Percentiles rank a stretch among this genome's conserved stretches.
These are phyloP conservation scores for Aspergillus thermomutatus DNA, from an alignment of 2,329 filamentous ascomycete species.

Conservation along the genomic window DNA sequence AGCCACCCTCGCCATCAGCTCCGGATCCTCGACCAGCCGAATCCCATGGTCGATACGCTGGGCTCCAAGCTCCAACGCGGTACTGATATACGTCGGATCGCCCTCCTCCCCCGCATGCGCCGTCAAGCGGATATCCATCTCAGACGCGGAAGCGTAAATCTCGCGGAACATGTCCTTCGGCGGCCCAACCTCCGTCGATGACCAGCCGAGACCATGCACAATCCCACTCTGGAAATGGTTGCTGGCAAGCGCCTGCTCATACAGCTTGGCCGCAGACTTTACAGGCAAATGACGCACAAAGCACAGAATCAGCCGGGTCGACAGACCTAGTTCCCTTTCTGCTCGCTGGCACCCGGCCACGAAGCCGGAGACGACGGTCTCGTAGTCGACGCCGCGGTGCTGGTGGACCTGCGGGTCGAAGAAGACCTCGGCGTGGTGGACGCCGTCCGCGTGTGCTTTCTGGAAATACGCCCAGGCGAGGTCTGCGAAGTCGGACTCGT, in stretches of 20 bases:
- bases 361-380: constrained; percentile 63
- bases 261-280: constrained; percentile 48
- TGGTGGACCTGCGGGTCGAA: constrained; percentile 78
- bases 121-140: constrained; percentile 58
- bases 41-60: constrained; percentile 74
- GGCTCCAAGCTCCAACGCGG: constrained; percentile 62
- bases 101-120: constrained; percentile 76
- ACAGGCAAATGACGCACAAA: constrained; percentile 68
- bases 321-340: constrained; percentile 60
- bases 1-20: constrained; percentile 58
- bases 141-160: constrained; percentile 56
- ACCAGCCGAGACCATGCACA: constrained; percentile 64
- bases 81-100: constrained; percentile 61
- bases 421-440: constrained; percentile 73
- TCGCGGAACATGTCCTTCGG: constrained; percentile 59
- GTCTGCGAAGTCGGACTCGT: constrained; percentile 65
- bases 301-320: constrained; percentile 66
- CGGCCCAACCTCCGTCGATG: constrained; percentile 58
- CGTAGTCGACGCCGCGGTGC: constrained; percentile 59
- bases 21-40: constrained; percentile 58
- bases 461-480: constrained; percentile 70
- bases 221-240: constrained; percentile 47
- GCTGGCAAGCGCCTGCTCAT: constrained; percentile 37
- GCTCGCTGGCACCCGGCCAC: constrained; percentile 59
- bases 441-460: constrained; percentile 60